Base-by-base conservation (phyloP, 2,329 filamentous ascomycete genomes). In the Talaromyces islandicus region DNA sequence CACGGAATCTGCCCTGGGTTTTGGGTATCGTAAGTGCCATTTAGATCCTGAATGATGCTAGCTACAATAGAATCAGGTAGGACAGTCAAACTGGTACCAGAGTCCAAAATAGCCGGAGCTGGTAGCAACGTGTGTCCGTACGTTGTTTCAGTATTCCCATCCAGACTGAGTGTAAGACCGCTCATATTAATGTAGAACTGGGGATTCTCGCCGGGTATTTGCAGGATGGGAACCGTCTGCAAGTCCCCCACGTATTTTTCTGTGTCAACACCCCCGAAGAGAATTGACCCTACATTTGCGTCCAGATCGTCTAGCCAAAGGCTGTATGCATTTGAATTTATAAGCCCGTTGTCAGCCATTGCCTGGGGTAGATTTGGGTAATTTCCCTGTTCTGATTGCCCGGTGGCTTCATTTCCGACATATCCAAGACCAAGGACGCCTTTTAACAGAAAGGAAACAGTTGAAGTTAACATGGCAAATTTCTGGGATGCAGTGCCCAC, bases 361-460 rank as follows among this genome's bases (percentile, higher is more conserved):
- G 83, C 83, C 46, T 83, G 81, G 1, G 89, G 89, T 7, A 92
- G 77, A 71, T 91, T 92, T 51, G 84, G 74, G 73, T 92, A 92
- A 6, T 24, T 46, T 24, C 11, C 11, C 43, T 46, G 43, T 0
- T 83, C 60, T 4, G 74, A 61, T 59, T 78, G 73, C 4, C 81
- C 69, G 48, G 89, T 67, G 17, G 68, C 69, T 75, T 96, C 92
- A 71, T 95, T 94, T 64, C 81, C 73, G 0, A 82, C 72, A 71
- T 96, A 96, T 7, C 92, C 92, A 63, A 97, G 88, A n/a, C 92
- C 92, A 24, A 97, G 73, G 50, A 97, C 91, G 46, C 90, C 90
- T 72, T 95, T 84, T 54, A 75, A 63, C 46, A 35, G 5, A 46
- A 25, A 53, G 19, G n/a, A n/a, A n/a, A n/a, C n/a, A n/a, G n/a